phyloP scores from a whole-genome alignment of 108 stramenopile genomes.

The Seminavis robusta region DNA sequence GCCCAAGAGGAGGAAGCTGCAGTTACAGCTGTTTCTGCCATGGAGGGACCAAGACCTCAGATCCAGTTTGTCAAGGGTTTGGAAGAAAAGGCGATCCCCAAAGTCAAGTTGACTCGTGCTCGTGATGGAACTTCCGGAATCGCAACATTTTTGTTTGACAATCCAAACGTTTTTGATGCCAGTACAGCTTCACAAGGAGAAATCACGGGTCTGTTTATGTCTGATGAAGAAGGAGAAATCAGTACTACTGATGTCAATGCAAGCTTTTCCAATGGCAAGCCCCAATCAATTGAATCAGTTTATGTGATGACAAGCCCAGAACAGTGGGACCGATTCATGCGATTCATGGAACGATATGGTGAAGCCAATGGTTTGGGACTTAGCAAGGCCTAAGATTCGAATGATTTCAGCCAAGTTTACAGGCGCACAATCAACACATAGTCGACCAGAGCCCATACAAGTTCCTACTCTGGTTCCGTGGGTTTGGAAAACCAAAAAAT shows the following conservation, averaged over 20 bases:
- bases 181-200: slow-evolving; percentile 53
- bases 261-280: slow-evolving; percentile 73
- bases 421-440: too few relatives aligned
- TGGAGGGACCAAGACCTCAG: too few relatives aligned
- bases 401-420: too few relatives aligned
- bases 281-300: slow-evolving; percentile 62
- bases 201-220: slow-evolving; percentile 70
- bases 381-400: neutral
- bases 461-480: too few relatives aligned
- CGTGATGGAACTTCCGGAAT: slow-evolving; percentile 66
- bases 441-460: too few relatives aligned
- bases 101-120: slow-evolving; percentile 73
- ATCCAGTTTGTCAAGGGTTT: slow-evolving; percentile 75
- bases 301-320: slow-evolving; percentile 68
- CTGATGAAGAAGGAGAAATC: slow-evolving; percentile 58
- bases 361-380: slow-evolving; percentile 31
- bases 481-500: too few relatives aligned
- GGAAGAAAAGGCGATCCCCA: slow-evolving; percentile 68
- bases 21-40: too few relatives aligned
- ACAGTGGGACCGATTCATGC: slow-evolving; percentile 85
- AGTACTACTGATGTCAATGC: slow-evolving; percentile 71
- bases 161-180: slow-evolving; percentile 80
- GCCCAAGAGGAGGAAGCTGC: too few relatives aligned
- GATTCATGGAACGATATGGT: slow-evolving; percentile 81
- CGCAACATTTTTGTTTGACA: slow-evolving; percentile 66